These are phyloP conservation scores for Cryptococcus floricola DNA, from an alignment of 1,284 basidiomycete genomes.

Conservation along the genomic window DNA sequence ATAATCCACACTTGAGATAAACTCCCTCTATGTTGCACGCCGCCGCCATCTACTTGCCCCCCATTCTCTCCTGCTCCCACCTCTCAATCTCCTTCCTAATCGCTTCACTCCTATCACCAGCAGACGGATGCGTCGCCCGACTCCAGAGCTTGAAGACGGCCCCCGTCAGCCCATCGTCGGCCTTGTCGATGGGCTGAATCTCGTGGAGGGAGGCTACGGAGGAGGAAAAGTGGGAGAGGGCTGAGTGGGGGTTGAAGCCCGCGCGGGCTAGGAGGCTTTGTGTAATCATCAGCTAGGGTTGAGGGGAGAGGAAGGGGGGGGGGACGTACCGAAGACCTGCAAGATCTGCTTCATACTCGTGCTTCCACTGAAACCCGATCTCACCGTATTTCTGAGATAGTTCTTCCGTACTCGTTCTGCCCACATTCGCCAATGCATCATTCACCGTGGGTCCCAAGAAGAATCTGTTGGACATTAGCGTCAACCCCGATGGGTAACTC, in stretches of 20 bases:
- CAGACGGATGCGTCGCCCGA: conserved; percentile 58
- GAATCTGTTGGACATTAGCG: conserved; percentile 51
- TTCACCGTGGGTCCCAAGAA: conserved; percentile 85
- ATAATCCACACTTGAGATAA: too few relatives aligned
- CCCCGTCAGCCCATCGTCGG: conserved; percentile 17
- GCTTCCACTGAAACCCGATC: conserved; percentile 60
- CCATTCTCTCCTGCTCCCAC: conserved; percentile 54
- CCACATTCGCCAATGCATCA: conserved; percentile 76
- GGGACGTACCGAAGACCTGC: conserved; percentile 66
- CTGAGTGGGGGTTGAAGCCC: conserved; percentile 68
- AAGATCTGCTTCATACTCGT: conserved; percentile 85
- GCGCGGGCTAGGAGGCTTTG: conserved; percentile 63
- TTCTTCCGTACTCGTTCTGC: conserved; percentile 69
- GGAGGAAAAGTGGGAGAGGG: conserved; percentile 31
- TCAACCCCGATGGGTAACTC: not conserved
- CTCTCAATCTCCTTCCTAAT: conserved; percentile 62
- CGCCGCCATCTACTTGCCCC: not conserved
- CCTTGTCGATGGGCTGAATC: conserved; percentile 27
- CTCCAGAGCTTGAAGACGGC: conserved; percentile 44
- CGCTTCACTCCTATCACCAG: conserved; percentile 58
- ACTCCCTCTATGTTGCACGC: too few relatives aligned
- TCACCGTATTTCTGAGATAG: conserved; percentile 60
- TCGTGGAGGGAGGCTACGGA: conserved; percentile 38
- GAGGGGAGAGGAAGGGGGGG: not conserved
- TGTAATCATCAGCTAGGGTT: not conserved